Evolutionary conservation across 2,329 filamentous ascomycete genomes (phyloP), one percentile per base, ranked within the genome.

Genomic region (Ceratocystiopsis sp.): DNA sequence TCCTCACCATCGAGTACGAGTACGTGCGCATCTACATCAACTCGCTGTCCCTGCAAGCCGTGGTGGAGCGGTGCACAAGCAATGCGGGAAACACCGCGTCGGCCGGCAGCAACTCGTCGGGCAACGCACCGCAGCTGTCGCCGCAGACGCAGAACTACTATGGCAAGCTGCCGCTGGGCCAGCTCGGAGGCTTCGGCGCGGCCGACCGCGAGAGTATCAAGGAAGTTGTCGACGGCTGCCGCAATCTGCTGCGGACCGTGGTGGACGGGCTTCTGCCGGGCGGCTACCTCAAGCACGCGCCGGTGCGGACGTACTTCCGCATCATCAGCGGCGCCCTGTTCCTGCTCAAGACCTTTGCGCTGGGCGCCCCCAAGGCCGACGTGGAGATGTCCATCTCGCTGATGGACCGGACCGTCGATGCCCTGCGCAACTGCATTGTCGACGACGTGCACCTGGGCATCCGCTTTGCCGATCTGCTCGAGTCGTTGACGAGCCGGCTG

Each of bases 11-110:
- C 50, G 91, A 98, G 63, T 95, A 91, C 55, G 85, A 96, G 55
- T 95, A 95, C 57, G 85, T 89, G 21, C 76, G 89, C 54, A 82
- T 95, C 41, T 96, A 96, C 56, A 74, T 95, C 63, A 95, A 96
- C 59, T 94, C 87, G 1, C 68, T 98, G 2, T 87, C 87, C 2
- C 66, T 98, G 2, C 91, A 98, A 61, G 91, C 91, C 18, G 86
- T 96, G 4, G 85, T 96, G 7, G 89, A 95, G 60, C 76, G 87
- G 47, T 94, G 84, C 61, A 89, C 85, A 8, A 86, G 73, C 47
- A 81, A 87, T 49, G 77, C 78, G 17, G 64, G 63, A 5, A 11
- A 18, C n/a, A 16, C 35, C 33, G 33, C 13, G 4, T 14, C 13
- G 13, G 33, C 33, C 10, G 33, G 33, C 33, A 34, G 33, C 15